Evolutionary conservation across 192 early-diverging fungal genomes (phyloP), one percentile per base, ranked within the genome.

Genomic region (Paraglomus occultum): DNA sequence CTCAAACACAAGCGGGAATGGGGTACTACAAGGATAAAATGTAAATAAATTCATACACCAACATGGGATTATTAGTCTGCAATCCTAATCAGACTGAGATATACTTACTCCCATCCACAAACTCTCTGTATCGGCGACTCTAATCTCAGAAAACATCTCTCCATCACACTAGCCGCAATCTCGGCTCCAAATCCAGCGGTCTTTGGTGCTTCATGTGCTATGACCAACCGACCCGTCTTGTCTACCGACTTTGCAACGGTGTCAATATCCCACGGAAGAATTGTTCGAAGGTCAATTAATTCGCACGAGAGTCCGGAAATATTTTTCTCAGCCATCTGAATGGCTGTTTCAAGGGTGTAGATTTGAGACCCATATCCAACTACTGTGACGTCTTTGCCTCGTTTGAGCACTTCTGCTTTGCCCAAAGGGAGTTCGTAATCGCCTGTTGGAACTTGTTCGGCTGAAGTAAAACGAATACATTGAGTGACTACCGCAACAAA

Each of bases 1-100:
- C 72, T 98, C 96, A 83, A 88, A 97, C 7, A 91, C 85, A 40
- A 98, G 74, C 6, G 96, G 95, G 80, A 97, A 97, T 2, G 96
- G 96, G 7, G 89, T 89, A 77, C 76, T 76, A 73, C 6, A 62
- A 74, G 59, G 47, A 62, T 4, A 68, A 68, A 68, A n/a, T n/a
- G 40, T 9, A 39, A 42, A 60, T 39, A 59, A 11, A 59, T 40
- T 15, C 0, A 17, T 60, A 14, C 17, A 20, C 2, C 14, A 42
- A 9, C 10, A 43, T 18, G 4, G 42, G 12, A 22, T 11, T 23
- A 5, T 57, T 57, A 20, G 12, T 57, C 40, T 42, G 39, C 9
- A 45, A 6, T n/a, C 18, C 1, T 51, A 50, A 14, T 42, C 9
- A 47, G 59, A 39, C 10, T 11, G 20, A 31, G n/a, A 17, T 17